Base-by-base conservation (phyloP, 805 yeast genomes). In the Groenewaldozyma salmanticensis region DNA sequence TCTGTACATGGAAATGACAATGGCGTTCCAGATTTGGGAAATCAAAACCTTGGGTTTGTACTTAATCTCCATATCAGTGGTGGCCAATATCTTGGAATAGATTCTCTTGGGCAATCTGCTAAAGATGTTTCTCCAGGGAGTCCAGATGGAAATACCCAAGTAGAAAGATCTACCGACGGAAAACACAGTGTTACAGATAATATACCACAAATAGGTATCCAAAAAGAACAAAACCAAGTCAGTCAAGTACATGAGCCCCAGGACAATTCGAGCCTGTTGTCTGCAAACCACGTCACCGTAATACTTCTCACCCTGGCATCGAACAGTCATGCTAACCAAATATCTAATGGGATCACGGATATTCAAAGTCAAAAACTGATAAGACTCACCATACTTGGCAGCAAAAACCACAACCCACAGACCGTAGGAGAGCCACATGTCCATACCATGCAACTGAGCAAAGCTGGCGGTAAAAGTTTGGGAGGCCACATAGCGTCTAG, bases 101-200 rank as follows among this genome's bases (percentile, higher is more conserved):
- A 92, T 86, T 79, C 99, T 86, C 79, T 92, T 92, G 62, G 99
- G 99, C 62, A 92, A 71, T 67, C 99, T 81, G 41, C 96, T 80
- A 73, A 90, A 92, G 54, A 92, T 88, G 64, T 94, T 92, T 77
- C 97, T 85, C 99, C 99, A 92, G 48, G 99, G 99, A 33, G 99
- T 92, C 72, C 88, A 78, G 52, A 92, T 90, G 35, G 99, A 92
- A 56, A 92, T 88, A 81, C 99, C 99, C 65, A 94, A 75, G 74
- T 90, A 92, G 75, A 92, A 92, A 13, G 98, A 92, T 62, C 95
- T 85, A 55, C 95, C 96, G 58, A 92, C 86, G 47, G 97, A 90
- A 77, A 86, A 88, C 52, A 86, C 75, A 66, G 95, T 82, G 76
- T 90, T 92, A 64, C 83, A 80, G 55, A 92, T 71, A 71, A 92